phyloP scores from a whole-genome alignment of 345 rosid genomes.

The Ceriops tagal region DNA sequence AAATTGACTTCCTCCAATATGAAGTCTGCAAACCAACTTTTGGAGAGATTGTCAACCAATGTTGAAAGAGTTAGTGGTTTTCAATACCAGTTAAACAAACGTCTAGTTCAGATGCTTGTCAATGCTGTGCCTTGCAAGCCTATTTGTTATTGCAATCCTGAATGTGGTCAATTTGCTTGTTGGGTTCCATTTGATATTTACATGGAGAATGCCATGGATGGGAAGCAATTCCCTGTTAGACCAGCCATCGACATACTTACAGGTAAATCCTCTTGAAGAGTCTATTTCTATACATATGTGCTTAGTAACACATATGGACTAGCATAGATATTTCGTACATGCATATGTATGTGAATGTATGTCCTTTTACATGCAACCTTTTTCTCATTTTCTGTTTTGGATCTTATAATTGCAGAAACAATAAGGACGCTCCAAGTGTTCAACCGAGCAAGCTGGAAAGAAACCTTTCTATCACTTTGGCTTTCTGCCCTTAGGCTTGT shows the following conservation, averaged over 20 bases:
- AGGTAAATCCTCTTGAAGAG: constrained; percentile 28
- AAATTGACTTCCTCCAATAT: constrained; percentile 29
- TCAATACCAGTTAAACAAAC: constrained; percentile 36
- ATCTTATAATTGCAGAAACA: constrained; percentile 38
- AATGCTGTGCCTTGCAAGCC: constrained; percentile 31
- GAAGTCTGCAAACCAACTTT: constrained; percentile 28
- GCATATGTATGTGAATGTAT: not conserved
- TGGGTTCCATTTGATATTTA: constrained; percentile 60
- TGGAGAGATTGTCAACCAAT: constrained; percentile 39
- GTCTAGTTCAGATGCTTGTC: constrained; percentile 35
- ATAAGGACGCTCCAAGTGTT: constrained; percentile 42
- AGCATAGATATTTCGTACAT: not conserved
- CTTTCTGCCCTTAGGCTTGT: constrained; percentile 71
- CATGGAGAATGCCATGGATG: constrained; percentile 61
- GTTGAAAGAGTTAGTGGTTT: constrained; percentile 28
- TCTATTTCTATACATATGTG: not conserved
- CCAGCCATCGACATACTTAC: constrained; percentile 42
- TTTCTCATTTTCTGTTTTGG: constrained; percentile 12
- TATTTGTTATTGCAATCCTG: constrained; percentile 30
- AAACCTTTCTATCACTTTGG: constrained; percentile 70
- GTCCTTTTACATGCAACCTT: not conserved
- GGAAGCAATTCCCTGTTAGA: constrained; percentile 45
- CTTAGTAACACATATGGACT: not conserved
- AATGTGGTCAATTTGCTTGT: constrained; percentile 39
- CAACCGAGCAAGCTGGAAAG: constrained; percentile 68